A percentile compares a stretch with the other conserved stretches of the same genome.
phyloP scores from a whole-genome alignment of 345 rosid species.

The Brassica cretica region DNA sequence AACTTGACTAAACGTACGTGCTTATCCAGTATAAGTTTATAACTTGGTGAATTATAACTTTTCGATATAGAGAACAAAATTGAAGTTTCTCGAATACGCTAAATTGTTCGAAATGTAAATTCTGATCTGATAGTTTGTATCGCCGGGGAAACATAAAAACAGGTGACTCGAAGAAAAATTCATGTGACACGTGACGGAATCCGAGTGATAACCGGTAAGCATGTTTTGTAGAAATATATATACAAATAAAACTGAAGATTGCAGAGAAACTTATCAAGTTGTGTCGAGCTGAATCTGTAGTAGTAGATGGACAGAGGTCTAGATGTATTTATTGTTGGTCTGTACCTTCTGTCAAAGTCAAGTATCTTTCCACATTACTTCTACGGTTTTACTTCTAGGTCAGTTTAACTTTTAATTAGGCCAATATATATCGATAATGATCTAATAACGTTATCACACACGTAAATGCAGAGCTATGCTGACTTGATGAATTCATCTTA shows the following conservation, averaged over 20 bases:
- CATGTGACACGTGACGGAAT: slow-evolving; percentile 32
- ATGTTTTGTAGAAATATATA: not conserved
- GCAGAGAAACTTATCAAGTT: not conserved
- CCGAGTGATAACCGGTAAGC: slow-evolving; percentile 19
- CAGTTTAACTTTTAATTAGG: not conserved
- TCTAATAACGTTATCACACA: not conserved
- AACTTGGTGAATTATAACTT: not conserved
- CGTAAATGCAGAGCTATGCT: not conserved
- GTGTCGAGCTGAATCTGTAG: not conserved
- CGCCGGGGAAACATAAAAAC: not conserved
- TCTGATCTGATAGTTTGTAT: not conserved
- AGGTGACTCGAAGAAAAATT: slow-evolving; percentile 7
- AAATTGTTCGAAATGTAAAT: not conserved
- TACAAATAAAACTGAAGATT: not conserved
- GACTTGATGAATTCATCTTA: slow-evolving; percentile 4
- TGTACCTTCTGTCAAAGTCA: slow-evolving; percentile 19
- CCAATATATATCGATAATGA: not conserved
- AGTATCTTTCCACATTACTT: slow-evolving; percentile 8
- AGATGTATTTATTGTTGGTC: slow-evolving; percentile 6
- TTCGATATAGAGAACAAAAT: not conserved
- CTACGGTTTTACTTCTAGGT: slow-evolving; percentile 3
- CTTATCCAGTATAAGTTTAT: not conserved
- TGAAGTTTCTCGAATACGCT: not conserved
- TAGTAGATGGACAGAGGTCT: not conserved
- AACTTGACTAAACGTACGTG: not conserved